Evolutionary conservation across 768 basidiomycete genomes (phyloP).

Genomic region (Amyloporia xantha): DNA sequence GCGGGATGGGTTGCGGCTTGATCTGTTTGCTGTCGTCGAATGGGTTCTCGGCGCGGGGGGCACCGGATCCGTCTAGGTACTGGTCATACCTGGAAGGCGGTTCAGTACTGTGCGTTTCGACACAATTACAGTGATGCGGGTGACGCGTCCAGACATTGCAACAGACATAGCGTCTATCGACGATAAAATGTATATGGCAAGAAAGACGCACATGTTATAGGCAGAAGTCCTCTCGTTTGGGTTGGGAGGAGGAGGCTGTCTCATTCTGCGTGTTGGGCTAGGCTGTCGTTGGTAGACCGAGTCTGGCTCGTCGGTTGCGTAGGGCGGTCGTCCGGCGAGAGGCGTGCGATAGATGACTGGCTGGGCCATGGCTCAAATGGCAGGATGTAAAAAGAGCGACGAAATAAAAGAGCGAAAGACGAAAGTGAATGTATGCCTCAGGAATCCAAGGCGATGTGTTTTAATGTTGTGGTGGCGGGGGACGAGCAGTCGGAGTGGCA

Average conservation of each 20-base stretch:
- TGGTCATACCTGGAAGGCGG: constrained; percentile 56
- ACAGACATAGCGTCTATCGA: too few relatives aligned
- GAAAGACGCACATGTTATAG: constrained; percentile 58
- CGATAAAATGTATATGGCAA: too few relatives aligned
- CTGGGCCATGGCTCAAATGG: constrained; percentile 15
- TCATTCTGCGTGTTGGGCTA: constrained; percentile 37
- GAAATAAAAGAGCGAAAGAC: constrained; percentile 11
- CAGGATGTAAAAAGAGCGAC: constrained; percentile 19
- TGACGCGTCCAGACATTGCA: too few relatives aligned
- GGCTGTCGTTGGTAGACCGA: constrained; percentile 45
- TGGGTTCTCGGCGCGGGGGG: constrained; percentile 46
- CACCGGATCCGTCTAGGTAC: constrained; percentile 40
- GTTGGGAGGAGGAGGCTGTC: constrained; percentile 31
- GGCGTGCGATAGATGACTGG: constrained; percentile 28
- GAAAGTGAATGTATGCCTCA: constrained; percentile 29
- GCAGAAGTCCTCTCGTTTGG: constrained; percentile 54
- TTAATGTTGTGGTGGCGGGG: too few relatives aligned
- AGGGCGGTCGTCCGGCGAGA: constrained; percentile 57
- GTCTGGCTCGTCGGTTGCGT: constrained; percentile 64
- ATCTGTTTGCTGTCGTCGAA: constrained; percentile 26
- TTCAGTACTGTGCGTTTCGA: too few relatives aligned
- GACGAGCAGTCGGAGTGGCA: too few relatives aligned
- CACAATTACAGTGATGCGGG: too few relatives aligned
- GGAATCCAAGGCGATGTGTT: constrained; percentile 24
- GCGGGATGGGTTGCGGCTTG: constrained; percentile 28